Conservation (phyloP, 2,329 filamentous ascomycete species). For the Beauveria pseudobassiana region DNA sequence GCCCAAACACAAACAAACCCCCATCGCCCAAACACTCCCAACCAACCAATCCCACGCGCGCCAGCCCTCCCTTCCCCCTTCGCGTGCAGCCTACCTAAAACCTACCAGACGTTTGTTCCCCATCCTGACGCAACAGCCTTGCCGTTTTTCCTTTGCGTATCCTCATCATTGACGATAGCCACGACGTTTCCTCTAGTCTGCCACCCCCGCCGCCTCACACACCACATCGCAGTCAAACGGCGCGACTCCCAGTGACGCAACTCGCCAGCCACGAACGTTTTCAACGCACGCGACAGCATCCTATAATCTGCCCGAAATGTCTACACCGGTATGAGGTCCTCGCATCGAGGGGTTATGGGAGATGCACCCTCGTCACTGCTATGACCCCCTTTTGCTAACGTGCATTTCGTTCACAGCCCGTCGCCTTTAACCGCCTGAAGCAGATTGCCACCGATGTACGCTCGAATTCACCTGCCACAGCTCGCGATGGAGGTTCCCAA, state of each 20-base stretch:
- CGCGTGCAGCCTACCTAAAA: background rate
- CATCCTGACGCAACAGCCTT: background rate
- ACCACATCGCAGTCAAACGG: background rate
- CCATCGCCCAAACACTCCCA: background rate
- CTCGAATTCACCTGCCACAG: constrained; percentile 20
- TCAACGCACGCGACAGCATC: background rate
- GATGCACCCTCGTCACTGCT: background rate
- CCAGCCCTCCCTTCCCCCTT: background rate
- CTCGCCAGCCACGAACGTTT: background rate
- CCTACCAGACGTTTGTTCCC: background rate
- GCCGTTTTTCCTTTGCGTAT: background rate
- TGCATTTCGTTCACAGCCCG: constrained; percentile 47
- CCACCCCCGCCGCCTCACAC: background rate
- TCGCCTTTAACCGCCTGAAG: constrained; percentile 68
- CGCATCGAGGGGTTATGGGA: too few relatives aligned
- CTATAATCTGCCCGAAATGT: constrained; percentile 22
- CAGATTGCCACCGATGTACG: constrained; percentile 77
- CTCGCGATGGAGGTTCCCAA: background rate
- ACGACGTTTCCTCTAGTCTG: background rate
- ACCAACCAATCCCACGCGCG: constrained; percentile 1
- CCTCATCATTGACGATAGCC: background rate
- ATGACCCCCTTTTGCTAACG: constrained; percentile 16
- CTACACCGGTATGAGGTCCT: constrained; percentile 27
- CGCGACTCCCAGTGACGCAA: background rate
- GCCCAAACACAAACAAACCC: constrained; percentile 7